Evolutionary conservation across 163 green algal genomes (phyloP).

Genomic region (Chlorella variabilis): DNA sequence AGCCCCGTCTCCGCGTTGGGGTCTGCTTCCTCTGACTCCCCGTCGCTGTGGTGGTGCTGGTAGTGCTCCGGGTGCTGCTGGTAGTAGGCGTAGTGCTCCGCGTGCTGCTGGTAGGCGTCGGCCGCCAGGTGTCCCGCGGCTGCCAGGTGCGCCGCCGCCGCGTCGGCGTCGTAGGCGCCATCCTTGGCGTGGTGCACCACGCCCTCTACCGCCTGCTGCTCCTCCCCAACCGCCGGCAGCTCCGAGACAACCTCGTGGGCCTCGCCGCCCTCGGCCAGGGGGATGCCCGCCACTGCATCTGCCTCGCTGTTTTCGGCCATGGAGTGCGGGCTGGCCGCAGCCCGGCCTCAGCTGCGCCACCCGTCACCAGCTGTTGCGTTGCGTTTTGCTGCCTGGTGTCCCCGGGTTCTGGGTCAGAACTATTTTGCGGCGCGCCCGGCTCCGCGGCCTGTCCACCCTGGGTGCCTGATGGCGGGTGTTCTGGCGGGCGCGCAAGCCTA

Average conservation of each 20-base stretch:
- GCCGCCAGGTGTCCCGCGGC: not conserved
- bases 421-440: too few species aligned
- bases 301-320: too few species aligned
- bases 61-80: slow-evolving; percentile 6
- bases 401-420: too few species aligned
- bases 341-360: too few species aligned
- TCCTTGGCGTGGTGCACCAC: not conserved
- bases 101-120: not conserved
- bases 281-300: too few species aligned
- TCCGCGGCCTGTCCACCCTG: too few species aligned
- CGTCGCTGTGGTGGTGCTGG: not conserved
- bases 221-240: not conserved
- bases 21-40: slow-evolving; percentile 17
- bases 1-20: slow-evolving; percentile 6
- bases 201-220: not conserved
- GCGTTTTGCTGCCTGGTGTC: too few species aligned
- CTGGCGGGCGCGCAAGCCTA: too few species aligned
- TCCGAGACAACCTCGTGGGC: not conserved
- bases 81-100: not conserved
- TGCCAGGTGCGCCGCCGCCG: not conserved
- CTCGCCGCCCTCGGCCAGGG: too few species aligned
- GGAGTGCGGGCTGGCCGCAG: too few species aligned
- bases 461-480: too few species aligned
- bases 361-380: too few species aligned
- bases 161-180: not conserved